Conservation (phyloP, 1,284 basidiomycete genomes). For the Rhodotorula sp. region DNA sequence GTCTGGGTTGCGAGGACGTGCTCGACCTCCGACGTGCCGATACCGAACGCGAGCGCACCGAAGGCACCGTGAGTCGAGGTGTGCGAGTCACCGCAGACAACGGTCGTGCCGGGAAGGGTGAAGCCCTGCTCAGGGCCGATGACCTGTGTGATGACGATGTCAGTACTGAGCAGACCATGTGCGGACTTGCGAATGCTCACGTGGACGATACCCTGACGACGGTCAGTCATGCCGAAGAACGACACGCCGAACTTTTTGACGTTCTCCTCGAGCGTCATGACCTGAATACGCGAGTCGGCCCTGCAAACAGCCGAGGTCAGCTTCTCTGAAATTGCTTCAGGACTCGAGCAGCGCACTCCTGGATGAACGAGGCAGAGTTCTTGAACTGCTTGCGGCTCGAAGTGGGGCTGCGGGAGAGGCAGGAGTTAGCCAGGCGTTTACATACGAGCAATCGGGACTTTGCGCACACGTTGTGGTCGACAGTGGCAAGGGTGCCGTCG, state of each 20-base stretch:
- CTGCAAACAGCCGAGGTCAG: slow-evolving; percentile 6
- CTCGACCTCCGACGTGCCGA: slow-evolving; percentile 95
- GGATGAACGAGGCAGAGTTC: slow-evolving; percentile 74
- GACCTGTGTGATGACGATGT: slow-evolving; percentile 50
- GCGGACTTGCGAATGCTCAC: slow-evolving; percentile 41
- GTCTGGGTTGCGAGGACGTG: slow-evolving; percentile 96
- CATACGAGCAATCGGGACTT: too few relatives aligned
- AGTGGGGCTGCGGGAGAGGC: slow-evolving; percentile 60
- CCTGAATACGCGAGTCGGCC: slow-evolving; percentile 89
- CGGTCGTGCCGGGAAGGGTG: slow-evolving; percentile 88
- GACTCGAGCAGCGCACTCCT: slow-evolving; percentile 54
- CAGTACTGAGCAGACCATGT: background rate
- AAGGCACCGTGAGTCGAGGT: slow-evolving; percentile 89
- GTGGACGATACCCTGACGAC: slow-evolving; percentile 78
- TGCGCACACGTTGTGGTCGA: slow-evolving; percentile 73
- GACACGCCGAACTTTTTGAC: slow-evolving; percentile 93
- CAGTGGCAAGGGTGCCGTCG: slow-evolving; percentile 91
- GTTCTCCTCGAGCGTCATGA: slow-evolving; percentile 85
- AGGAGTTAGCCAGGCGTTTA: background rate
- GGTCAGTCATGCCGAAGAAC: slow-evolving; percentile 70
- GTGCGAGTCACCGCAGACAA: slow-evolving; percentile 94
- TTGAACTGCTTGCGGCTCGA: slow-evolving; percentile 81
- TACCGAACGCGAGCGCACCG: slow-evolving; percentile 92
- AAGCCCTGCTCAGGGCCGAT: slow-evolving; percentile 97
- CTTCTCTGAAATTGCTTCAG: too few relatives aligned